These are phyloP conservation scores for Carex parvula DNA, from an alignment of 176 grass and related monocot species.

Conservation along the genomic window DNA sequence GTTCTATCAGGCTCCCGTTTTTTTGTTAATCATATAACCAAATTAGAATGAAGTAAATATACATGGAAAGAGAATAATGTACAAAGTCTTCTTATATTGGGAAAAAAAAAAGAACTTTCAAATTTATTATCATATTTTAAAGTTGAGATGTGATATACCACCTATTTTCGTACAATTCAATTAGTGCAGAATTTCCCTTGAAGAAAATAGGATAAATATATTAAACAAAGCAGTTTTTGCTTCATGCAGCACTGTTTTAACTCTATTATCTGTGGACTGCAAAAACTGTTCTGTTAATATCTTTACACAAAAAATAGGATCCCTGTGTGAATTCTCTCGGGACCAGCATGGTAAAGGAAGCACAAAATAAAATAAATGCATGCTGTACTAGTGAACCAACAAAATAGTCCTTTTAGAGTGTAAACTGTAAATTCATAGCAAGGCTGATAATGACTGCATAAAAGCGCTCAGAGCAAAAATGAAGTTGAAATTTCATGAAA, in stretches of 20 bases:
- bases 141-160: neutral
- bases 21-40: neutral
- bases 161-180: neutral
- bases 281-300: too few species aligned
- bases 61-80: neutral
- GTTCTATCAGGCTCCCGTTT: neutral
- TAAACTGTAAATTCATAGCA: too few species aligned
- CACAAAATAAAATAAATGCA: neutral
- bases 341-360: neutral
- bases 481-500: neutral
- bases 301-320: too few species aligned
- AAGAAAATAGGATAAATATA: too few species aligned
- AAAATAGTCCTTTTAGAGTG: neutral
- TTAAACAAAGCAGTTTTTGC: too few species aligned
- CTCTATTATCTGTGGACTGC: too few species aligned
- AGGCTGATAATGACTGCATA: neutral
- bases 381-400: neutral
- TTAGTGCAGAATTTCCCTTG: too few species aligned
- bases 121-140: neutral
- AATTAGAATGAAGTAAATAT: slow-evolving; percentile 3
- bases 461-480: neutral
- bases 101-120: neutral
- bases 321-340: too few species aligned
- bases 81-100: neutral
- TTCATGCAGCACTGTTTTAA: too few species aligned